These are phyloP conservation scores for Marchantia paleacea DNA, from an alignment of 225 moss, liverwort and hornwort species.

Conservation along the genomic window DNA sequence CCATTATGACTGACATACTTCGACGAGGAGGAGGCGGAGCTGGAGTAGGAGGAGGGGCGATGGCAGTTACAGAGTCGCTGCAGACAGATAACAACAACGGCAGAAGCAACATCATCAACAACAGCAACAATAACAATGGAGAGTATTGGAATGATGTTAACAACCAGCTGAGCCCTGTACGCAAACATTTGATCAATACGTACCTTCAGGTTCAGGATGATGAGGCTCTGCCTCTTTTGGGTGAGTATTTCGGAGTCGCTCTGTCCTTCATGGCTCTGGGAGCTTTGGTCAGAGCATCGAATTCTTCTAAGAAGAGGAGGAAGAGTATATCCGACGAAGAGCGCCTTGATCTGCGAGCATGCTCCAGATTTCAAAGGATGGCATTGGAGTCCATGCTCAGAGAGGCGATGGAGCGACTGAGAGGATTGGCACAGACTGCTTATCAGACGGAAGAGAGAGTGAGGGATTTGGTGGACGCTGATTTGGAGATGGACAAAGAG, in stretches of 20 bases:
- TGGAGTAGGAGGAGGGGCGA: conserved; percentile 10
- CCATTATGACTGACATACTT: conserved; percentile 6
- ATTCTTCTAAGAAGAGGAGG: conserved; percentile 34
- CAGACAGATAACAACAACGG: neutral
- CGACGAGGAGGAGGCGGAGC: neutral
- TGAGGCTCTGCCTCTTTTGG: conserved; percentile 43
- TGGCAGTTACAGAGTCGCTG: conserved; percentile 37
- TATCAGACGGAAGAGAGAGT: conserved; percentile 41
- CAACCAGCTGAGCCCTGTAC: conserved; percentile 39
- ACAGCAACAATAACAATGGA: neutral
- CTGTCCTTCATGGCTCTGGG: conserved; percentile 48
- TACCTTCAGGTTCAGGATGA: conserved; percentile 42
- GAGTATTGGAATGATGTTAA: conserved; percentile 36
- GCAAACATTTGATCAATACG: conserved; percentile 40
- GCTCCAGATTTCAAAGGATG: conserved; percentile 49
- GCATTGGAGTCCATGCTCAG: conserved; percentile 47
- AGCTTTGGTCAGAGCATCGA: conserved; percentile 41
- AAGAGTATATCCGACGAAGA: conserved; percentile 32
- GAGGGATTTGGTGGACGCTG: conserved; percentile 34
- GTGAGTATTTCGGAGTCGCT: conserved; percentile 47
- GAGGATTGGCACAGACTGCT: conserved; percentile 34
- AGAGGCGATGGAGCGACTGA: conserved; percentile 47
- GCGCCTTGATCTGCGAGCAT: conserved; percentile 37
- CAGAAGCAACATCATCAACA: neutral
- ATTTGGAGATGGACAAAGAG: conserved; percentile 31